These are phyloP conservation scores for Penicillium coffeae DNA, from an alignment of 495 filamentous ascomycete genomes.

Conservation along the genomic window DNA sequence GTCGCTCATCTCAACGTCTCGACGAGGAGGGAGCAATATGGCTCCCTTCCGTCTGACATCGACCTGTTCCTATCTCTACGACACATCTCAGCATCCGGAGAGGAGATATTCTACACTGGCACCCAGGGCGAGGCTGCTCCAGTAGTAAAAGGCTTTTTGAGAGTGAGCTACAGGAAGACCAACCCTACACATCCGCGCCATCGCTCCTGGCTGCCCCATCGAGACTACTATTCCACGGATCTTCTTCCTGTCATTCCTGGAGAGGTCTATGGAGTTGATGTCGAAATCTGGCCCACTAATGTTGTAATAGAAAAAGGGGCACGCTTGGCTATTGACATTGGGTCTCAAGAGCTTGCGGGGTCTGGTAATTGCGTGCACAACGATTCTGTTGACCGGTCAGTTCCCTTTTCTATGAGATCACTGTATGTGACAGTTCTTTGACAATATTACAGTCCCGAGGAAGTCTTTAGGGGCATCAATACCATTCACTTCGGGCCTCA, in stretches of 20 bases:
- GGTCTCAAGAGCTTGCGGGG: slow-evolving; percentile 59
- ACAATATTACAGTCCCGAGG: slow-evolving; percentile 25
- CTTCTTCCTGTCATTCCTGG: slow-evolving; percentile 50
- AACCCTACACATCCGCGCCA: slow-evolving; percentile 47
- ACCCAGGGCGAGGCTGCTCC: slow-evolving; percentile 47
- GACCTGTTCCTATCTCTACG: slow-evolving; percentile 64
- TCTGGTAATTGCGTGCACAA: slow-evolving; percentile 56
- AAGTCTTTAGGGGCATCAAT: slow-evolving; percentile 49
- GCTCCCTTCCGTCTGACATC: slow-evolving; percentile 47
- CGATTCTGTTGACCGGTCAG: slow-evolving; percentile 41
- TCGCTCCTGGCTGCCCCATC: slow-evolving; percentile 50
- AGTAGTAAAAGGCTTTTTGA: slow-evolving; percentile 40
- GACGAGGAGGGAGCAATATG: slow-evolving; percentile 36
- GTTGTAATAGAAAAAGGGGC: slow-evolving; percentile 50
- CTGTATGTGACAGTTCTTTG: background rate
- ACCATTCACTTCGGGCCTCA: slow-evolving; percentile 51
- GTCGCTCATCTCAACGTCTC: slow-evolving; percentile 59
- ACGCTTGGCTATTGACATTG: slow-evolving; percentile 44
- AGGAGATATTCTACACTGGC: slow-evolving; percentile 61
- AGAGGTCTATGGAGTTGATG: slow-evolving; percentile 58
- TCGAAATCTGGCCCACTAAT: slow-evolving; percentile 69
- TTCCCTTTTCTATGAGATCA: slow-evolving; percentile 51
- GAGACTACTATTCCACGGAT: slow-evolving; percentile 58
- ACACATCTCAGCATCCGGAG: slow-evolving; percentile 49
- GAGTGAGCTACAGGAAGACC: slow-evolving; percentile 51